A percentile compares a stretch with the other conserved stretches of the same genome.
These are phyloP conservation scores for Cladosporium oxysporum DNA, from an alignment of 2,329 filamentous ascomycete genomes.

Conservation along the genomic window DNA sequence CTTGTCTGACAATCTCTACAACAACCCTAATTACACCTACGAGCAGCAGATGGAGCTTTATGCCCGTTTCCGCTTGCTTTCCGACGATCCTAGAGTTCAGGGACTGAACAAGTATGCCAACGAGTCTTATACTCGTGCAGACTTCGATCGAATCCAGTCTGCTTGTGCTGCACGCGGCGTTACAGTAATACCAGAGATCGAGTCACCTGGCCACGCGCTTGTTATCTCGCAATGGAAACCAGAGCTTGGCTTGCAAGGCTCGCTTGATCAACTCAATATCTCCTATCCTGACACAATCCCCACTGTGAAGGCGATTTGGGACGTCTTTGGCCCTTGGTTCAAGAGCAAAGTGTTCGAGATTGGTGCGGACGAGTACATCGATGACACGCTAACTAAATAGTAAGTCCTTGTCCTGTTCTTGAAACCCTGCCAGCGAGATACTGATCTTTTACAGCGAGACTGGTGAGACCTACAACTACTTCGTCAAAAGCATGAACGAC, in stretches of 20 bases:
- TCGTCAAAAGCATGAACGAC: constrained; percentile 54
- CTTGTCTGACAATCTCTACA: constrained; percentile 58
- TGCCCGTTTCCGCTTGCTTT: constrained; percentile 57
- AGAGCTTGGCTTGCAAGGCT: constrained; percentile 52
- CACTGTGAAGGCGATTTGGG: constrained; percentile 56
- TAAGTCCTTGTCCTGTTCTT: not conserved
- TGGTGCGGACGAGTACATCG: constrained; percentile 57
- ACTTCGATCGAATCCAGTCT: constrained; percentile 56
- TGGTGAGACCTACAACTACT: constrained; percentile 53
- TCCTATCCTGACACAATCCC: constrained; percentile 57
- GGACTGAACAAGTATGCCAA: constrained; percentile 55
- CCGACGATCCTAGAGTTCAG: constrained; percentile 49
- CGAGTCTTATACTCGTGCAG: constrained; percentile 55
- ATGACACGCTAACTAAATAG: constrained; percentile 12
- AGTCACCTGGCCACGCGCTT: constrained; percentile 60
- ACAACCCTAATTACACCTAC: constrained; percentile 52
- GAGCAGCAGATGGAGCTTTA: constrained; percentile 54
- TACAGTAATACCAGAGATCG: constrained; percentile 61
- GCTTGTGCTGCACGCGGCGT: constrained; percentile 58
- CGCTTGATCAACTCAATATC: constrained; percentile 56
- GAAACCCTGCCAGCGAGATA: not conserved
- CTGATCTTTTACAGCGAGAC: constrained; percentile 35
- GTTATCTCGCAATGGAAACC: constrained; percentile 62
- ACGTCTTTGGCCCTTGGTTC: constrained; percentile 58
- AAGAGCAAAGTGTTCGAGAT: constrained; percentile 57